Evolutionary conservation across 2,329 filamentous ascomycete species (phyloP), one percentile per base, ranked within the genome.

Genomic region (Aureobasidium sp.): DNA sequence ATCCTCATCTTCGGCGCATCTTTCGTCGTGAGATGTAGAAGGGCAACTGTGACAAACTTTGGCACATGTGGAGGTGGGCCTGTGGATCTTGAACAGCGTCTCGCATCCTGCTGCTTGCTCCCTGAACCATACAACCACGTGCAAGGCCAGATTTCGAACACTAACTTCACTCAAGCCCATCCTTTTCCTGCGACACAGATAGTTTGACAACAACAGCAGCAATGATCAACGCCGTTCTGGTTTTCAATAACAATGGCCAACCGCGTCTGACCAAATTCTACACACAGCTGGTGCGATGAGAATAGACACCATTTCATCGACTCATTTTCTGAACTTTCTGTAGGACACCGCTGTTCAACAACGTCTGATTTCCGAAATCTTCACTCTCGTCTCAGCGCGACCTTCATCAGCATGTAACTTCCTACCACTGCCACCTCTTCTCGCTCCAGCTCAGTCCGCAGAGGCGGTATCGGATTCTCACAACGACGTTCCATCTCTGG

Each of bases 201-300:
- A 21, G 21, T 21, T 21, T 21, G 21, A 21, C 21, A 34, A 34
- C 5, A 14, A 14, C 16, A 45, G 53, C 53, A 37, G 41, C 47
- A 68, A 99, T 99, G 94, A 97, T 99, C 76, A 99, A 96, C 81
- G 94, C 95, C 36, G 93, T 99, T 64, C 82, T 99, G 67, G 93
- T 99, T 74, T 99, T 99, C 81, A 99, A 99, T 73, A 96, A 96
- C 79, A 91, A 93, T 69, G 94, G 94, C 66, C 93, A 99, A 76
- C 92, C 92, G 39, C 87, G 92, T 62, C 83, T 97, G 73, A 96
- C 92, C 69, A 97, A 97, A 72, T 97, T 97, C 80, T 97, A 97
- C 74, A 96, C 91, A 1, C 92, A 97, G 74, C 85, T 97, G 67
- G 92, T 94, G 76, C 63, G 78, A 70, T 59, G 57, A 48, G 42